These are phyloP conservation scores for Zarea fungicola DNA, from an alignment of 2,329 filamentous ascomycete genomes.

Conservation along the genomic window DNA sequence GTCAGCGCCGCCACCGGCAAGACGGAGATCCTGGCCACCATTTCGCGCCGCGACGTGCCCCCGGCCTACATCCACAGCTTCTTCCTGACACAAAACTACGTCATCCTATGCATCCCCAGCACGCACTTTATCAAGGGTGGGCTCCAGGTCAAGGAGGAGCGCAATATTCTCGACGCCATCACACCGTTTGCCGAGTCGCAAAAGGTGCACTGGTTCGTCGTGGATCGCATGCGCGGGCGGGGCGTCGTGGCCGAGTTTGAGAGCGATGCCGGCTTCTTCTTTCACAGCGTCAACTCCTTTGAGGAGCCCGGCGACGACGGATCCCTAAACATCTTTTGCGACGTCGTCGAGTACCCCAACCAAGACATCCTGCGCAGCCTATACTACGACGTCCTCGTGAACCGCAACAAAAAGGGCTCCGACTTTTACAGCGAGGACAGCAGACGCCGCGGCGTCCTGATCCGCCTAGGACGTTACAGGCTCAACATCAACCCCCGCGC, in stretches of 20 bases:
- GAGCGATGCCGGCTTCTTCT: slow-evolving; percentile 61
- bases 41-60: slow-evolving; percentile 41
- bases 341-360: slow-evolving; percentile 20
- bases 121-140: slow-evolving; percentile 54
- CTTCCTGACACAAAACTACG: slow-evolving; percentile 59
- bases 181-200: slow-evolving; percentile 48
- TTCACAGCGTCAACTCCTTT: slow-evolving; percentile 68
- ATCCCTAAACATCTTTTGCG: slow-evolving; percentile 19
- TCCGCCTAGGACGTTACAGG: no score
- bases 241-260: slow-evolving; percentile 61
- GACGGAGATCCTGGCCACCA: slow-evolving; percentile 61
- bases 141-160: no score
- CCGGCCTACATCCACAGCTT: slow-evolving; percentile 69
- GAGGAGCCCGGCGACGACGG: slow-evolving; percentile 44
- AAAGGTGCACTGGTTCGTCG: slow-evolving; percentile 59
- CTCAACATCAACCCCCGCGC: no score
- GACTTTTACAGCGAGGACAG: no score
- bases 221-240: slow-evolving; percentile 53
- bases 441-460: no score
- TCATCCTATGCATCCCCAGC: slow-evolving; percentile 64
- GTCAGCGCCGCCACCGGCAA: slow-evolving; percentile 54
- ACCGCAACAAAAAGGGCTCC: no score
- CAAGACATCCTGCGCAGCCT: no score
- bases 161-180: slow-evolving; percentile 60
- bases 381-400: no score